These are phyloP conservation scores for Hygrocybe coccinea DNA, from an alignment of 768 basidiomycete genomes.

Conservation along the genomic window DNA sequence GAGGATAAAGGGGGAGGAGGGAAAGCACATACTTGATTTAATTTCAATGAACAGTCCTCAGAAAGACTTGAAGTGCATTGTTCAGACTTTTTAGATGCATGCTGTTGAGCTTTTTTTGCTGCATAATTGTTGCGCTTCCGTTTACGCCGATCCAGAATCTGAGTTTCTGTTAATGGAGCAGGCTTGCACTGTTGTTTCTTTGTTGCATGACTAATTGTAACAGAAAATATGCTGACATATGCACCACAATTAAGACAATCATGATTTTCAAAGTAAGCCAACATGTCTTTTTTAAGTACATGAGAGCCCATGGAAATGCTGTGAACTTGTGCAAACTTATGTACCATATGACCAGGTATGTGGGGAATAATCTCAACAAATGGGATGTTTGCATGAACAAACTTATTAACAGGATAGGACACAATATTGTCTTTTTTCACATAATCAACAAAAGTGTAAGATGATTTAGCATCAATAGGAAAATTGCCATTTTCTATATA, in stretches of 20 bases:
- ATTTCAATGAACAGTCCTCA: constrained; percentile 15
- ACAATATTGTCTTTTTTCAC: neutral
- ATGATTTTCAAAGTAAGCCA: neutral
- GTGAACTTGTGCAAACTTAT: constrained; percentile 1
- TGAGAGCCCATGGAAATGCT: neutral
- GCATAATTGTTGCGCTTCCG: neutral
- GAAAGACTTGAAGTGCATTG: neutral
- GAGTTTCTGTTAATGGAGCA: constrained; percentile 15
- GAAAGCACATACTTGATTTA: constrained; percentile 10
- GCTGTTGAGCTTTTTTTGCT: neutral
- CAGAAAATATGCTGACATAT: neutral
- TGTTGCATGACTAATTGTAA: neutral
- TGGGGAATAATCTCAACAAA: neutral
- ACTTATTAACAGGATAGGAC: neutral
- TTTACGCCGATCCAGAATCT: constrained; percentile 11
- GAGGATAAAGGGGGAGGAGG: neutral
- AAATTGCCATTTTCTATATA: neutral
- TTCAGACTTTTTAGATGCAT: neutral
- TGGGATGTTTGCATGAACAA: constrained; percentile 1
- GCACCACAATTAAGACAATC: neutral
- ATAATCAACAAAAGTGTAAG: neutral
- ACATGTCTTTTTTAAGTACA: neutral
- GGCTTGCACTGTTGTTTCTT: neutral
- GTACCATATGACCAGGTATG: neutral
- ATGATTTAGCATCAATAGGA: neutral